phyloP scores from a whole-genome alignment of 257 asterid species.

The Ilex asprella region DNA sequence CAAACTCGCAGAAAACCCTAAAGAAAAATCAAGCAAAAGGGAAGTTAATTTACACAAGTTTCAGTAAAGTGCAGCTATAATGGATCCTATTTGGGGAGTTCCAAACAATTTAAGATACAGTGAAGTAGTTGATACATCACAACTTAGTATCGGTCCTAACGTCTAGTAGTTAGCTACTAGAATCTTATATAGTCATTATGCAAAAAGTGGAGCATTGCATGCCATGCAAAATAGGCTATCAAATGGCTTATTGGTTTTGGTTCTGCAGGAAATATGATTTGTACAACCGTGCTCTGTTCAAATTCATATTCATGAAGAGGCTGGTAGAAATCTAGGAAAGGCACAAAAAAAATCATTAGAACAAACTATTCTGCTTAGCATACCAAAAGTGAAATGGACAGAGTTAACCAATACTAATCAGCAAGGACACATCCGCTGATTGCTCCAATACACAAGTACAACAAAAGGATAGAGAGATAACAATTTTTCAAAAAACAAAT shows the following conservation, averaged over 20 bases:
- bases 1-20: constrained; percentile 82
- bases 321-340: constrained; percentile 67
- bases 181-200: too few relatives aligned
- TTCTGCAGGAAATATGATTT: constrained; percentile 55
- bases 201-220: neutral
- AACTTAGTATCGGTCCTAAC: neutral
- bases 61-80: neutral
- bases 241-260: constrained; percentile 56
- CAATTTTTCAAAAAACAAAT: neutral
- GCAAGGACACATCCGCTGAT: neutral
- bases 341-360: constrained; percentile 1
- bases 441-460: too few relatives aligned
- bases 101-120: neutral
- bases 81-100: neutral
- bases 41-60: neutral
- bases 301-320: constrained; percentile 73
- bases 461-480: neutral
- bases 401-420: neutral
- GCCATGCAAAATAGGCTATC: neutral
- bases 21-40: constrained; percentile 10
- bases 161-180: neutral
- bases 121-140: neutral
- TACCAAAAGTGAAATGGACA: neutral
- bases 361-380: constrained; percentile 1
- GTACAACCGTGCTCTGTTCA: constrained; percentile 64